Conservation (phyloP, 305 asterid species). For the Solanum hybrid region DNA sequence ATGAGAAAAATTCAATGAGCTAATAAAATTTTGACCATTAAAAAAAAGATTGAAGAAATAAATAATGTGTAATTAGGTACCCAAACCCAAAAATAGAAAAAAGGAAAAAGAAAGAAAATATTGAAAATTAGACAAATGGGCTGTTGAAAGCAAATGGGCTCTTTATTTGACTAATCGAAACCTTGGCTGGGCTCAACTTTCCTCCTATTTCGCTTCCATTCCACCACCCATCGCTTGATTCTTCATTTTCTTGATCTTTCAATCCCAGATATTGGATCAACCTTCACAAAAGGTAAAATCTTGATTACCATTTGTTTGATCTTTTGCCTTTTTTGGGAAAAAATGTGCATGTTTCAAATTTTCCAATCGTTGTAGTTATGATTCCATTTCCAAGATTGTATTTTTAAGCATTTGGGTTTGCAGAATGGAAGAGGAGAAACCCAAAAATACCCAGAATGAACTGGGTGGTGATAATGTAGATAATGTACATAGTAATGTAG, state of each 20-base stretch:
- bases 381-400: background rate
- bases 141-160: background rate
- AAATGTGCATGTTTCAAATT: background rate
- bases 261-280: slow-evolving; percentile 7
- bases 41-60: background rate
- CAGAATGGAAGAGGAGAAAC: slow-evolving; percentile 18
- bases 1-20: background rate
- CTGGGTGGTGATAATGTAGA: slow-evolving; percentile 19
- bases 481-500: slow-evolving; percentile 27
- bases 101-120: background rate
- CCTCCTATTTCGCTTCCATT: background rate
- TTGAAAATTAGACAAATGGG: background rate
- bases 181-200: background rate
- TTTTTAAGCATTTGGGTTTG: slow-evolving; percentile 12
- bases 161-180: background rate
- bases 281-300: background rate
- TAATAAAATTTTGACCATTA: background rate
- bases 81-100: background rate
- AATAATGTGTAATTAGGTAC: background rate
- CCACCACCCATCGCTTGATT: background rate
- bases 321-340: background rate
- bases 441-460: slow-evolving; percentile 5
- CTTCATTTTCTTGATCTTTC: background rate
- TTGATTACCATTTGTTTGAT: background rate
- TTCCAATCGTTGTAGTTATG: background rate